These are phyloP conservation scores for Phytophthora parvispora DNA, from an alignment of 352 stramenopile genomes.

Conservation along the genomic window DNA sequence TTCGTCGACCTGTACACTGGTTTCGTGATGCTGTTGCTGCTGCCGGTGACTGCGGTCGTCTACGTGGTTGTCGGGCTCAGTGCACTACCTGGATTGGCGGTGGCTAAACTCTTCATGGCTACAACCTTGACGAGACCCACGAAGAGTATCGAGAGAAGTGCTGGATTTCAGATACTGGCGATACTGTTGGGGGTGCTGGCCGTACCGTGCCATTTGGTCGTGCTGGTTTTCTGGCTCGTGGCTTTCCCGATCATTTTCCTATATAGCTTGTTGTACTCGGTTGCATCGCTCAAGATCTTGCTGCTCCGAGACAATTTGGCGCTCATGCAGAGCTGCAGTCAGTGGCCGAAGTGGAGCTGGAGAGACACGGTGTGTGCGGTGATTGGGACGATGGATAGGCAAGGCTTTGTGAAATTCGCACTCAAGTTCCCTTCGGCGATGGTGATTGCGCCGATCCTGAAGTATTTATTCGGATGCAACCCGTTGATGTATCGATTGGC, in stretches of 20 bases:
- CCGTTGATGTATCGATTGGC: conserved; percentile 48
- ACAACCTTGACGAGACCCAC: conserved; percentile 27
- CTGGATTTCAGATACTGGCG: conserved; percentile 21
- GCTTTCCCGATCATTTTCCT: conserved; percentile 33
- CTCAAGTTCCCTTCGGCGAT: conserved; percentile 45
- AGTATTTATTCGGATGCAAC: conserved; percentile 56
- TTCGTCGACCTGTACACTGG: conserved; percentile 41
- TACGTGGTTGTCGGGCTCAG: conserved; percentile 28
- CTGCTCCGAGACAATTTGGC: conserved; percentile 35
- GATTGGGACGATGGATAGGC: conserved; percentile 44
- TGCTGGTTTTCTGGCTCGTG: conserved; percentile 35
- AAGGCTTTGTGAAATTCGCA: conserved; percentile 45
- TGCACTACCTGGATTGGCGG: conserved; percentile 20
- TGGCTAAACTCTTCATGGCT: conserved; percentile 27
- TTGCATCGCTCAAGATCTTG: conserved; percentile 40
- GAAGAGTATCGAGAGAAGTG: conserved; percentile 22
- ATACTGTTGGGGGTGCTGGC: conserved; percentile 20
- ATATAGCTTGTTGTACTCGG: conserved; percentile 32
- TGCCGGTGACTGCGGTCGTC: conserved; percentile 12
- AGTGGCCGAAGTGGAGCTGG: conserved; percentile 47
- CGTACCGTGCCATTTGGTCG: conserved; percentile 28
- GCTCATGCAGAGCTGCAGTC: conserved; percentile 40
- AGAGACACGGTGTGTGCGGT: conserved; percentile 36
- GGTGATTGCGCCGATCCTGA: conserved; percentile 47
- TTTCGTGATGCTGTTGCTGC: conserved; percentile 25